Evolutionary conservation across 805 yeast genomes (phyloP).

Genomic region (Myxozyma mucilagina): DNA sequence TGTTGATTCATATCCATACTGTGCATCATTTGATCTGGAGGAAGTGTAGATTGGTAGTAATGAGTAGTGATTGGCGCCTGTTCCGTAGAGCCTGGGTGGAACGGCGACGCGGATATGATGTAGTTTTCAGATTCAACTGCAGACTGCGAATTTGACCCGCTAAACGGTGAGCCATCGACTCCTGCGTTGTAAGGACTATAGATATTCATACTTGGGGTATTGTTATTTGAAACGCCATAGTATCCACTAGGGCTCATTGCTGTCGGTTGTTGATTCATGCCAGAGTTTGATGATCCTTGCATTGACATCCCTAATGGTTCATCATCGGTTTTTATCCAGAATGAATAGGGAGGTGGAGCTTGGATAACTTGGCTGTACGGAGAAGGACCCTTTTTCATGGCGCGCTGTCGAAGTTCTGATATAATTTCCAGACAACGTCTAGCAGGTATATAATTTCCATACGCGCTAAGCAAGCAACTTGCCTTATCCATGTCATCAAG

Average conservation of each 20-base stretch:
- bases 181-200: conserved; percentile 1
- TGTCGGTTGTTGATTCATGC: not conserved
- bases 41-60: not conserved
- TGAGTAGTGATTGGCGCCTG: not conserved
- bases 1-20: not conserved
- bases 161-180: not conserved
- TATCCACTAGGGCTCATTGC: not conserved
- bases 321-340: not conserved
- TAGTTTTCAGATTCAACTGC: not conserved
- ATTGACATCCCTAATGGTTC: not conserved
- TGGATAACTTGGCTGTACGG: not conserved
- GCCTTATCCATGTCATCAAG: conserved; percentile 12
- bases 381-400: conserved; percentile 6
- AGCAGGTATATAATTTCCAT: not conserved
- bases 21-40: not conserved
- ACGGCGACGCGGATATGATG: not conserved
- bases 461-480: not conserved
- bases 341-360: not conserved
- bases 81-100: not conserved
- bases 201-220: not conserved
- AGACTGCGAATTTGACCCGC: conserved; percentile 2
- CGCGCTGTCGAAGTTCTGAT: conserved; percentile 2
- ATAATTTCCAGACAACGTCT: conserved; percentile 2
- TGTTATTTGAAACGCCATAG: not conserved
- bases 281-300: not conserved